phyloP scores from a whole-genome alignment of 768 basidiomycete species.

The Gelatoporia subvermispora region DNA sequence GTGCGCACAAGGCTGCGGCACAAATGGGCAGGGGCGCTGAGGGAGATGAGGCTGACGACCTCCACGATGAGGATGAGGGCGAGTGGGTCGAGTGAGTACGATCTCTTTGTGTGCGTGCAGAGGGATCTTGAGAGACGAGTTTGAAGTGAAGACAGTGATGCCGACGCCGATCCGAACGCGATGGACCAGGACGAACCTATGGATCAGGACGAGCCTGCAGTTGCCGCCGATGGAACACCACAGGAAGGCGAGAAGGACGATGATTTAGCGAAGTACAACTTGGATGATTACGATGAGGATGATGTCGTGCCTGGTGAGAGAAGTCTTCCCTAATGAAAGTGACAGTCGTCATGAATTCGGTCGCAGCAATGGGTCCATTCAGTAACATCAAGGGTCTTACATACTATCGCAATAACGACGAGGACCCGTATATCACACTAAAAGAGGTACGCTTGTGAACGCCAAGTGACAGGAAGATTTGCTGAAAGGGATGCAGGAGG shows the following conservation, averaged over 20 bases:
- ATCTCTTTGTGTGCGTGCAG: neutral
- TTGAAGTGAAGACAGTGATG: conserved; percentile 43
- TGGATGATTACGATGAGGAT: conserved; percentile 92
- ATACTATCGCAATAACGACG: conserved; percentile 85
- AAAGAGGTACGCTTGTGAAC: conserved; percentile 63
- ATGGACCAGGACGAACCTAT: conserved; percentile 51
- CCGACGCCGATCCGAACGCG: conserved; percentile 16
- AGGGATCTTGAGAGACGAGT: conserved; percentile 14
- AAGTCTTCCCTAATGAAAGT: too few species aligned
- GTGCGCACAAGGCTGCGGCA: conserved; percentile 71
- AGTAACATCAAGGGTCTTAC: conserved; percentile 93
- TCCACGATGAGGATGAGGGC: conserved; percentile 39
- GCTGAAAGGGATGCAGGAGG: conserved; percentile 40
- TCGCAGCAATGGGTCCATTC: conserved; percentile 70
- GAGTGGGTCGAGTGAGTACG: conserved; percentile 87
- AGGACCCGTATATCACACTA: conserved; percentile 95
- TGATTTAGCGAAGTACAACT: conserved; percentile 81
- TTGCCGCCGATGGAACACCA: conserved; percentile 3
- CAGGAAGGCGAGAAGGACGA: conserved; percentile 36
- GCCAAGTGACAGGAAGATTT: conserved; percentile 5
- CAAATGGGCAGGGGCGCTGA: conserved; percentile 66
- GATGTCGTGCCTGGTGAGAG: conserved; percentile 33
- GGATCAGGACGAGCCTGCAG: conserved; percentile 28
- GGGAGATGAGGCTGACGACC: conserved; percentile 61
- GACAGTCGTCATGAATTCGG: neutral